Conservation (phyloP, 2,329 filamentous ascomycete genomes). For the Fusarium sp. region DNA sequence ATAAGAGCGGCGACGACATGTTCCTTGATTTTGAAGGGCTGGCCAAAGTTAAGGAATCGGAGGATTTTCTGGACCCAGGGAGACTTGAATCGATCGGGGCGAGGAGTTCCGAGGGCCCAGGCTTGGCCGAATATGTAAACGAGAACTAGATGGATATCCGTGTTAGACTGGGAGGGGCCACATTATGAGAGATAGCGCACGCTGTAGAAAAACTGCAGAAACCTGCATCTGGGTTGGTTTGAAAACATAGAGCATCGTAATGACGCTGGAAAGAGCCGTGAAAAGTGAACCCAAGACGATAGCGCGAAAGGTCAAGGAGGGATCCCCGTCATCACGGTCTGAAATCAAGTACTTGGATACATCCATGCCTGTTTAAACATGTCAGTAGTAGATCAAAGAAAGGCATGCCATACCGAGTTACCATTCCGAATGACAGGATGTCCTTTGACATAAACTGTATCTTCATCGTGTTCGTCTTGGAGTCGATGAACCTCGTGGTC, state of each 20-base stretch:
- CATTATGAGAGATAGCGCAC: not conserved
- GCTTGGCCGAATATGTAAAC: not conserved
- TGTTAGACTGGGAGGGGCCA: not conserved
- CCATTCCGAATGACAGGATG: not conserved
- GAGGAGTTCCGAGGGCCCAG: not conserved
- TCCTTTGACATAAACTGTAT: not conserved
- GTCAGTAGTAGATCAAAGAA: not conserved
- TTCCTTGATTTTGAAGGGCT: not conserved
- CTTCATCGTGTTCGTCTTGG: not conserved
- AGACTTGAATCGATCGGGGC: not conserved
- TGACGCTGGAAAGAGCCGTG: conserved; percentile 33
- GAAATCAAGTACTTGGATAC: conserved; percentile 37
- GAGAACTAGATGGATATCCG: not conserved
- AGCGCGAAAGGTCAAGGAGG: conserved; percentile 36
- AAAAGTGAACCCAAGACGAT: conserved; percentile 20
- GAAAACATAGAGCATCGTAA: conserved; percentile 30
- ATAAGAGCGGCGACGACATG: conserved; percentile 38
- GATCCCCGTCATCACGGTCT: conserved; percentile 34
- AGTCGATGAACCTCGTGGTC: not conserved
- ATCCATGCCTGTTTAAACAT: conserved; percentile 9
- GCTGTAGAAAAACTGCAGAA: not conserved
- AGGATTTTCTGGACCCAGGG: not conserved
- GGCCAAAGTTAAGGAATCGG: not conserved
- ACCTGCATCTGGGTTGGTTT: not conserved
- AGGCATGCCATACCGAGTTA: not conserved